A percentile compares a stretch with the other conserved stretches of the same genome.
These are phyloP conservation scores for Xylariomycetidae sp. DNA, from an alignment of 2,329 filamentous ascomycete species.

Conservation along the genomic window DNA sequence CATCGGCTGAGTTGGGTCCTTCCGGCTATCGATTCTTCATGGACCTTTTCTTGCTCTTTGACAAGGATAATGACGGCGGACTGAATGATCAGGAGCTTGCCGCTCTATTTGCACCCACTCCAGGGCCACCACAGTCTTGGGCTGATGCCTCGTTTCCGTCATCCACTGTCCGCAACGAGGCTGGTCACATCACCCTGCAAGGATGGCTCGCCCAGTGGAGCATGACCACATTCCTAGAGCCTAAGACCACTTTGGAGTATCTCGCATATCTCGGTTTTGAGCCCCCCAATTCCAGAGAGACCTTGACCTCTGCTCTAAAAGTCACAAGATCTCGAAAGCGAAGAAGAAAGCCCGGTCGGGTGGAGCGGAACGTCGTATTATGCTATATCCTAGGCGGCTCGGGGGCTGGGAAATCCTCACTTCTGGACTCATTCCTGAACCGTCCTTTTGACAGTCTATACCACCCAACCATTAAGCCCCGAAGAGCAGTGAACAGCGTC, in stretches of 20 bases:
- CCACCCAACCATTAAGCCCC: slow-evolving; percentile 90
- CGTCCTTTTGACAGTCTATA: slow-evolving; percentile 80
- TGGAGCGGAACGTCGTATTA: slow-evolving; percentile 90
- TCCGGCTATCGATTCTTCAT: slow-evolving; percentile 97
- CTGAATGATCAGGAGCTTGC: slow-evolving; percentile 80
- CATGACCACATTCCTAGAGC: slow-evolving; percentile 97
- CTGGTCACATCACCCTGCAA: slow-evolving; percentile 90
- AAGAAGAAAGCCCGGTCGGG: slow-evolving; percentile 72
- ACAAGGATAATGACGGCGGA: slow-evolving; percentile 96
- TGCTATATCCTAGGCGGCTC: slow-evolving; percentile 88
- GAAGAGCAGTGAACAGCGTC: slow-evolving; percentile 91
- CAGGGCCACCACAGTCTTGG: slow-evolving; percentile 84
- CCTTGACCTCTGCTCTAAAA: slow-evolving; percentile 80
- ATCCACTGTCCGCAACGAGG: slow-evolving; percentile 91
- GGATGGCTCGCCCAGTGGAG: slow-evolving; percentile 99
- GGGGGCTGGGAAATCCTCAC: slow-evolving; percentile 82
- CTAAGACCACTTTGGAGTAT: slow-evolving; percentile 92
- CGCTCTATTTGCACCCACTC: slow-evolving; percentile 87
- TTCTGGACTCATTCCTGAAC: slow-evolving; percentile 88
- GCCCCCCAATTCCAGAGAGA: slow-evolving; percentile 67
- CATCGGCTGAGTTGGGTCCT: slow-evolving; percentile 90
- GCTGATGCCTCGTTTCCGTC: slow-evolving; percentile 84
- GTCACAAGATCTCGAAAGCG: slow-evolving; percentile 89
- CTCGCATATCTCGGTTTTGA: slow-evolving; percentile 96
- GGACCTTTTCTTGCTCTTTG: slow-evolving; percentile 88